phyloP scores from a whole-genome alignment of 2,329 filamentous ascomycete genomes.

The Simplicillium aogashimaense region DNA sequence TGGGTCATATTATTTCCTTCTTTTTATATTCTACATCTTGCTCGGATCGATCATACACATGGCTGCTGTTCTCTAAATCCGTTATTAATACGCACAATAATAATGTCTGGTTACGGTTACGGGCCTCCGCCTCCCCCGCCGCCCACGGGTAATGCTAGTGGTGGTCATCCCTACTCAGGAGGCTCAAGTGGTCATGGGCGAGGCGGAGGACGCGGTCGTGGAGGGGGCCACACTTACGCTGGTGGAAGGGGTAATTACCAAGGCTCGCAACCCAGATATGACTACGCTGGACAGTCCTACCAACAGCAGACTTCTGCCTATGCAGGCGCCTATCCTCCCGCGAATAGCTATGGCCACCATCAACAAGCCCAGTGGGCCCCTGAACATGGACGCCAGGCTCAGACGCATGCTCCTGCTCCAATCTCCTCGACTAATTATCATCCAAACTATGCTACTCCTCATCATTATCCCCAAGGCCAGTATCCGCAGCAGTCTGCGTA shows the following conservation, averaged over 20 bases:
- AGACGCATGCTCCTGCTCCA: constrained; percentile 35
- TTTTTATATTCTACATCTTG: no score
- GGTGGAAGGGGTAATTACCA: constrained; percentile 28
- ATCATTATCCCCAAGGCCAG: constrained; percentile 34
- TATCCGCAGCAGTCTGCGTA: constrained; percentile 35
- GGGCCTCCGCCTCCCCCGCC: constrained; percentile 41
- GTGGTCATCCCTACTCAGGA: constrained; percentile 26
- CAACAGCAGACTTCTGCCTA: constrained; percentile 17
- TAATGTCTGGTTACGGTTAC: constrained; percentile 43
- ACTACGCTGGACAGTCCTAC: constrained; percentile 30
- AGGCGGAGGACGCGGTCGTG: constrained; percentile 31
- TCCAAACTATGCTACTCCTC: constrained; percentile 44
- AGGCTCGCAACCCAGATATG: constrained; percentile 27
- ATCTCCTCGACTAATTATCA: constrained; percentile 46
- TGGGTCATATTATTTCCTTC: no score
- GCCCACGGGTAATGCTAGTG: constrained; percentile 21
- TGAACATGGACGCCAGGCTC: constrained; percentile 28
- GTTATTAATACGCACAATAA: neutral
- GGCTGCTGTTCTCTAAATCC: no score
- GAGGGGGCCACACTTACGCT: constrained; percentile 28
- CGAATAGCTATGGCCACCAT: constrained; percentile 24
- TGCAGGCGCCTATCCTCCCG: constrained; percentile 20
- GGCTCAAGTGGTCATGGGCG: constrained; percentile 19
- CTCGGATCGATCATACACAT: no score
- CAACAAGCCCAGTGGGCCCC: constrained; percentile 30